These are phyloP conservation scores for Schizochytrium sp. DNA, from an alignment of 108 stramenopile species.

Conservation along the genomic window DNA sequence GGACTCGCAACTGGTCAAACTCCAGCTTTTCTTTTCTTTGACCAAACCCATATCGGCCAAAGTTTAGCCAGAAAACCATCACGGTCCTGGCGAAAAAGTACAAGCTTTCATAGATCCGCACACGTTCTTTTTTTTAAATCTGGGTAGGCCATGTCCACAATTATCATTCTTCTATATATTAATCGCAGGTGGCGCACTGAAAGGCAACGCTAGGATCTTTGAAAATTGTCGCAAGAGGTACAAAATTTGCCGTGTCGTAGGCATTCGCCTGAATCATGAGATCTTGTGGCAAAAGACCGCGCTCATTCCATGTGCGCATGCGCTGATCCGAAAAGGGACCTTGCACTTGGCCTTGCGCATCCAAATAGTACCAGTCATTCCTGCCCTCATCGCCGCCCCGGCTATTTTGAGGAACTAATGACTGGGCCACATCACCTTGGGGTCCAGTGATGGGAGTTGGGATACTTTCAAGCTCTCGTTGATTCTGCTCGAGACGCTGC, in stretches of 20 bases:
- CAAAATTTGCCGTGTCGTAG: background rate
- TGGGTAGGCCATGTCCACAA: no score
- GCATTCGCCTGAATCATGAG: background rate
- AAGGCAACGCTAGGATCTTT: background rate
- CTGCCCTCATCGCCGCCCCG: background rate
- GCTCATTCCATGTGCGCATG: conserved; percentile 16
- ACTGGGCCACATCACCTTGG: no score
- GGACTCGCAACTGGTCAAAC: no score
- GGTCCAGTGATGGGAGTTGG: no score
- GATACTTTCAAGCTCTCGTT: no score
- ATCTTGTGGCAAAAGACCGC: background rate
- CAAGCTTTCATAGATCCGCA: no score
- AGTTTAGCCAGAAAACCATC: no score
- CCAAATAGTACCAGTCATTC: background rate
- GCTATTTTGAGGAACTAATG: background rate
- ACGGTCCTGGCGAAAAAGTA: no score
- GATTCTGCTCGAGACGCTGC: no score
- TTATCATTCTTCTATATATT: background rate
- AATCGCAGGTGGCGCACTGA: background rate
- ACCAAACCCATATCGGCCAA: no score
- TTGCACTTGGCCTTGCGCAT: background rate
- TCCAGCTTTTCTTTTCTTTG: no score
- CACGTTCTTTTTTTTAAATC: no score
- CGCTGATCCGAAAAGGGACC: background rate
- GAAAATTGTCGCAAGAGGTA: background rate